Evolutionary conservation across 805 yeast species (phyloP).

Genomic region (Starmera quercuum): DNA sequence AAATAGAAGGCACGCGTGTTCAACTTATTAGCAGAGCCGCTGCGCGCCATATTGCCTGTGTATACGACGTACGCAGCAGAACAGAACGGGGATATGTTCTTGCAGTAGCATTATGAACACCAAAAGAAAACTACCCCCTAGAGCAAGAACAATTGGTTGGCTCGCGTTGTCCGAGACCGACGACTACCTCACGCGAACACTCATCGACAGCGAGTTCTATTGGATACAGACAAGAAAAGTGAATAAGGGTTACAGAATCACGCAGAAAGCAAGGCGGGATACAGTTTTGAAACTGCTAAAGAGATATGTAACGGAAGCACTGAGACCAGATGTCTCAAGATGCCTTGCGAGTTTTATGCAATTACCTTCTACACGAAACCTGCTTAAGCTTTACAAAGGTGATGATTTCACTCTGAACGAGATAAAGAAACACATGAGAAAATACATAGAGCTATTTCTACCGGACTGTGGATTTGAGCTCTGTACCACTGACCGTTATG

Average conservation of each 20-base stretch:
- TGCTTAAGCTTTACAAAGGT: constrained; percentile 16
- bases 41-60: too few relatives aligned
- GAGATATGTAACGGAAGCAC: constrained; percentile 7
- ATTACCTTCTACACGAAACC: constrained; percentile 17
- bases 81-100: too few relatives aligned
- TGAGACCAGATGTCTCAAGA: constrained; percentile 7
- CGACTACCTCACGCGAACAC: constrained; percentile 21
- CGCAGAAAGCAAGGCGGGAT: constrained; percentile 1
- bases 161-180: constrained; percentile 19
- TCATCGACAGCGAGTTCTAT: constrained; percentile 18
- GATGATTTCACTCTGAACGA: constrained; percentile 16
- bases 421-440: constrained; percentile 27
- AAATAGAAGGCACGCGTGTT: too few relatives aligned
- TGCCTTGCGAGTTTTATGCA: constrained; percentile 21
- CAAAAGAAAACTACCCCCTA: too few relatives aligned
- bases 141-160: constrained; percentile 13
- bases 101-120: too few relatives aligned
- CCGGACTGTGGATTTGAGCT: constrained; percentile 34
- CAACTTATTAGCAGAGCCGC: too few relatives aligned
- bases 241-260: constrained; percentile 3
- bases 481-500: constrained; percentile 34
- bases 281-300: constrained; percentile 4
- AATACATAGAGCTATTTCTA: constrained; percentile 27
- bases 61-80: too few relatives aligned
- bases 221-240: constrained; percentile 22